Evolutionary conservation across 768 basidiomycete genomes (phyloP).

Genomic region (Panaeolus papilionaceus): DNA sequence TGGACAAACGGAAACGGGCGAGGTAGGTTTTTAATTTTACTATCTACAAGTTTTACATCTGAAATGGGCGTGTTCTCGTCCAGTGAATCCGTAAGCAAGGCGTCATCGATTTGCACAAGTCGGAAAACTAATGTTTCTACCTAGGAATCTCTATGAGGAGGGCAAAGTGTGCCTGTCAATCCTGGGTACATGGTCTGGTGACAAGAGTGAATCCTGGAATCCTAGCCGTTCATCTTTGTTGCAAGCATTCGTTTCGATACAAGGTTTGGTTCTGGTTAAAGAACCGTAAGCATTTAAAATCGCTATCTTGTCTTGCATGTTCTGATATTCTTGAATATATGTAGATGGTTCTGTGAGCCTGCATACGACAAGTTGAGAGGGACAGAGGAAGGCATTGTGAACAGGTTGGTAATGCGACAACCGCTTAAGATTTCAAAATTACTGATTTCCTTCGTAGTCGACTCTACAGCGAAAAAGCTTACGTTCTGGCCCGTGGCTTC

Average conservation of each 20-base stretch:
- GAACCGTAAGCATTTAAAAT: constrained; percentile 70
- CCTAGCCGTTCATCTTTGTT: constrained; percentile 83
- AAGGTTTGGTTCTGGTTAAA: constrained; percentile 91
- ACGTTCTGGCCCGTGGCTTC: constrained; percentile 88
- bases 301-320: not conserved
- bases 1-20: constrained; percentile 96
- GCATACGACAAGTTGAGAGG: constrained; percentile 92
- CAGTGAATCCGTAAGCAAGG: constrained; percentile 77
- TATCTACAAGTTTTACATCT: not conserved
- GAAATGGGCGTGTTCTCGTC: not conserved
- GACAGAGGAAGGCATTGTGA: constrained; percentile 88
- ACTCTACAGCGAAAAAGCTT: constrained; percentile 92
- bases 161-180: constrained; percentile 95
- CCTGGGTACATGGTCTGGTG: constrained; percentile 91
- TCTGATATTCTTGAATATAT: constrained; percentile 16
- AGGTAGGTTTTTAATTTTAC: constrained; percentile 49
- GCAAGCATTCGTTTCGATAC: constrained; percentile 93
- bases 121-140: constrained; percentile 10
- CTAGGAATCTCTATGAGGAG: constrained; percentile 91
- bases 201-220: constrained; percentile 88
- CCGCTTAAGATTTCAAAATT: not conserved
- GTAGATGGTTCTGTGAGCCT: constrained; percentile 90
- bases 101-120: not conserved
- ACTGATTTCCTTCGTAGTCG: constrained; percentile 57
- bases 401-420: constrained; percentile 56